Percentiles rank a stretch among this genome's conserved stretches.
Conservation (phyloP, 1,284 basidiomycete species). For the Puccinia hordei region DNA sequence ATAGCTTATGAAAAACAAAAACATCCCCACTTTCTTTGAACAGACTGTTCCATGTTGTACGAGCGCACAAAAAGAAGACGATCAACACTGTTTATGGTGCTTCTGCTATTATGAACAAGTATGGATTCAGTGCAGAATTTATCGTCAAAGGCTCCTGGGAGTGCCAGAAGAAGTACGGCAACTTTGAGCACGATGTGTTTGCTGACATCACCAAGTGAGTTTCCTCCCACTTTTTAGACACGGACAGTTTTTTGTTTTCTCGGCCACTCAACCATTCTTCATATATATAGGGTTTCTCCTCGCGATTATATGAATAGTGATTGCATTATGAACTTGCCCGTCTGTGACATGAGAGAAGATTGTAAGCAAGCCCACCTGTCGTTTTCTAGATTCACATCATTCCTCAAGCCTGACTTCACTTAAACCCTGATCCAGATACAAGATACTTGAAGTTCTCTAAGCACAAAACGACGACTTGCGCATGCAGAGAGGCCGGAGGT, state of each 20-base stretch:
- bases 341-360: slow-evolving; percentile 29
- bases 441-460: slow-evolving; percentile 9
- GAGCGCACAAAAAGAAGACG: slow-evolving; percentile 42
- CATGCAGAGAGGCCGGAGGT: slow-evolving; percentile 41
- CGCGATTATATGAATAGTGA: neutral
- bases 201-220: slow-evolving; percentile 32
- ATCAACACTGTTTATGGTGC: slow-evolving; percentile 32
- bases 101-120: slow-evolving; percentile 19
- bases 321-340: slow-evolving; percentile 39
- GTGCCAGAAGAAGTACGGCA: slow-evolving; percentile 45
- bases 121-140: slow-evolving; percentile 27
- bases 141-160: slow-evolving; percentile 30
- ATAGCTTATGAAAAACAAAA: too few relatives aligned
- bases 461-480: slow-evolving; percentile 32
- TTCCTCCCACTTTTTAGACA: too few relatives aligned
- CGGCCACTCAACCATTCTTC: neutral
- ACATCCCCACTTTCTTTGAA: neutral
- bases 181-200: slow-evolving; percentile 45
- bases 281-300: slow-evolving; percentile 5
- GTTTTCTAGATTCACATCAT: neutral
- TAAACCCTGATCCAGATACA: neutral
- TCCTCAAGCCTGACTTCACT: neutral
- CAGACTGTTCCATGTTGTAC: slow-evolving; percentile 38
- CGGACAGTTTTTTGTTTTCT: neutral
- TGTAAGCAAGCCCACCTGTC: neutral